phyloP scores from a whole-genome alignment of 768 basidiomycete genomes.

The Tricholoma flavovirens region DNA sequence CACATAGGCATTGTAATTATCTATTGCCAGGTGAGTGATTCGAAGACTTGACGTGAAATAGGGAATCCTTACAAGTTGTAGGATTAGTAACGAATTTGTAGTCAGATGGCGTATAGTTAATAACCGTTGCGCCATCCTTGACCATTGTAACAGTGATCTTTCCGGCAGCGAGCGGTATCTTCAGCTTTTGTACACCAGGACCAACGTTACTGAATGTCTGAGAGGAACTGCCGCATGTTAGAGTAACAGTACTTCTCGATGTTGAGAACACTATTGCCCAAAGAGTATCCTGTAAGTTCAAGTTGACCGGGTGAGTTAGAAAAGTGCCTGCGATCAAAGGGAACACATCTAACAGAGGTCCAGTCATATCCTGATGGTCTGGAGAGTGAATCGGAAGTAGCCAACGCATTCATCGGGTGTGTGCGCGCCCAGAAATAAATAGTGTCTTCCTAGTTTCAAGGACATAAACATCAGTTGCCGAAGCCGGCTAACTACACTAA shows the following conservation, averaged over 20 bases:
- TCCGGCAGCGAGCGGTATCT: conserved; percentile 49
- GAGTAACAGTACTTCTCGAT: conserved; percentile 44
- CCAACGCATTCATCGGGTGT: conserved; percentile 47
- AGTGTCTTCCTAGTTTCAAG: conserved; percentile 32
- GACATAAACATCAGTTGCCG: background rate
- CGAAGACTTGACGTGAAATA: background rate
- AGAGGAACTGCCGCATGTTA: conserved; percentile 38
- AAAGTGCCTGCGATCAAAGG: background rate
- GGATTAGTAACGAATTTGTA: conserved; percentile 36
- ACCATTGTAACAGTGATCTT: conserved; percentile 52
- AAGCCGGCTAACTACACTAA: conserved; percentile 21
- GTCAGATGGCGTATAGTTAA: conserved; percentile 40
- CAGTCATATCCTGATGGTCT: conserved; percentile 46
- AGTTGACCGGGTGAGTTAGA: conserved; percentile 2
- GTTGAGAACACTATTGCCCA: conserved; percentile 64
- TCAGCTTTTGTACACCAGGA: conserved; percentile 58
- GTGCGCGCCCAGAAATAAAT: conserved; percentile 60
- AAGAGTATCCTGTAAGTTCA: conserved; percentile 48
- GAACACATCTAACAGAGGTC: conserved; percentile 38
- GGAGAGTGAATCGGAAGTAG: conserved; percentile 37
- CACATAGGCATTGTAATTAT: conserved; percentile 63
- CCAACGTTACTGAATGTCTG: conserved; percentile 34
- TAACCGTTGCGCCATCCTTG: conserved; percentile 44
- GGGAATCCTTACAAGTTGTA: conserved; percentile 28
- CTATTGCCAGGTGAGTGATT: conserved; percentile 25